Percentiles rank a stretch among this genome's conserved stretches.
These are phyloP conservation scores for Solanum commersonii DNA, from an alignment of 257 asterid species.

Conservation along the genomic window DNA sequence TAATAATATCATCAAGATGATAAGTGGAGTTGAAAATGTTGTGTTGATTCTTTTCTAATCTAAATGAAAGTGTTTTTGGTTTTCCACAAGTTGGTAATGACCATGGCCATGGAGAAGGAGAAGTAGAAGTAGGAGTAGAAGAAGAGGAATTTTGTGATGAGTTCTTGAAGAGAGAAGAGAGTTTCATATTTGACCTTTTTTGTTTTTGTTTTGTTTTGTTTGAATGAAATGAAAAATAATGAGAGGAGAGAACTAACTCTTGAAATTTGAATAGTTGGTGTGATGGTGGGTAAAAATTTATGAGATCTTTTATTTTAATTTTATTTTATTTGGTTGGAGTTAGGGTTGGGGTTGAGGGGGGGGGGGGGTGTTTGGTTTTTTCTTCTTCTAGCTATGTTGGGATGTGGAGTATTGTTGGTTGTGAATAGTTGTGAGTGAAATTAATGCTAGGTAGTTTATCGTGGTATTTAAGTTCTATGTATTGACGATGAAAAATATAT, in stretches of 20 bases:
- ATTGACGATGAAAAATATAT: not conserved
- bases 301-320: not conserved
- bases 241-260: not conserved
- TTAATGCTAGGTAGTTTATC: not conserved
- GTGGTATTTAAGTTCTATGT: not conserved
- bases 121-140: not conserved
- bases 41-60: constrained; percentile 3
- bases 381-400: constrained; percentile 7
- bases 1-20: not conserved
- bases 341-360: not conserved
- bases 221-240: not conserved
- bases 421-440: not conserved
- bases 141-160: constrained; percentile 12
- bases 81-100: constrained; percentile 42
- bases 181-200: constrained; percentile 25
- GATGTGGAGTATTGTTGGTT: not conserved
- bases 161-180: constrained; percentile 46
- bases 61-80: constrained; percentile 59
- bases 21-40: constrained; percentile 18
- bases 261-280: constrained; percentile 5
- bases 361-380: not conserved
- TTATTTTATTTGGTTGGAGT: not conserved
- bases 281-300: not conserved
- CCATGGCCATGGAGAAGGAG: constrained; percentile 19
- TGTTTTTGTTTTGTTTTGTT: not conserved